Percentiles rank a stretch among this genome's conserved stretches.
Evolutionary conservation across 257 asterid species (phyloP).

Genomic region (Anisodus acutangulus): DNA sequence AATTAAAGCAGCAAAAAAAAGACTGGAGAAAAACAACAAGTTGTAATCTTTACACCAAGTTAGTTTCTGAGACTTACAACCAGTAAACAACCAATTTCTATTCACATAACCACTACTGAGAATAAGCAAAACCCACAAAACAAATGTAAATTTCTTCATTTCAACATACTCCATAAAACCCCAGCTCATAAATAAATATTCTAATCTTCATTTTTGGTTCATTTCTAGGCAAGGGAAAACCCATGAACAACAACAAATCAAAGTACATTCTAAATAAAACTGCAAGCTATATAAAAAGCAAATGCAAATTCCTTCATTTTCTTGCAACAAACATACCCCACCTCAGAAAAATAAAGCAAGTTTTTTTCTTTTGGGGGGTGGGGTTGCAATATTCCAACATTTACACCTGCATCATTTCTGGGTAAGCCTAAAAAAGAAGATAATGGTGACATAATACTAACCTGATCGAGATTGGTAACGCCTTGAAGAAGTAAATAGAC

Average conservation of each 20-base stretch:
- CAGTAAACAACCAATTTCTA: not conserved
- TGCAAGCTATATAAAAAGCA: not conserved
- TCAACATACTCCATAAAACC: not conserved
- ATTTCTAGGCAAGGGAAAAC: not conserved
- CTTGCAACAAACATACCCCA: not conserved
- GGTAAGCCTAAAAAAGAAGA: not conserved
- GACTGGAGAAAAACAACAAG: not conserved
- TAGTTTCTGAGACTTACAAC: not conserved
- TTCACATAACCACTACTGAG: not conserved
- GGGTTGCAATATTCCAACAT: not conserved
- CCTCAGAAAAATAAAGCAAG: not conserved
- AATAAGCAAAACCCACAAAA: slow-evolving; percentile 15
- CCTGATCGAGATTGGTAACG: slow-evolving; percentile 79
- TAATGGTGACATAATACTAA: slow-evolving; percentile 35
- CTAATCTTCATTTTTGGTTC: not conserved
- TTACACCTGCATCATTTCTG: not conserved
- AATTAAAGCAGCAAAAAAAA: too few species aligned
- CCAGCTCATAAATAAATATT: not conserved
- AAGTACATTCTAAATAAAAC: slow-evolving; percentile 5
- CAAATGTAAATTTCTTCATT: not conserved
- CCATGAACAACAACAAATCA: not conserved
- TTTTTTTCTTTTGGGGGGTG: not conserved
- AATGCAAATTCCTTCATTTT: not conserved
- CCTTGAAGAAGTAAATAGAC: slow-evolving; percentile 54
- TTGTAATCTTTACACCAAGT: not conserved